Evolutionary conservation across 345 rosid genomes (phyloP).

Genomic region (Brassica nigra): DNA sequence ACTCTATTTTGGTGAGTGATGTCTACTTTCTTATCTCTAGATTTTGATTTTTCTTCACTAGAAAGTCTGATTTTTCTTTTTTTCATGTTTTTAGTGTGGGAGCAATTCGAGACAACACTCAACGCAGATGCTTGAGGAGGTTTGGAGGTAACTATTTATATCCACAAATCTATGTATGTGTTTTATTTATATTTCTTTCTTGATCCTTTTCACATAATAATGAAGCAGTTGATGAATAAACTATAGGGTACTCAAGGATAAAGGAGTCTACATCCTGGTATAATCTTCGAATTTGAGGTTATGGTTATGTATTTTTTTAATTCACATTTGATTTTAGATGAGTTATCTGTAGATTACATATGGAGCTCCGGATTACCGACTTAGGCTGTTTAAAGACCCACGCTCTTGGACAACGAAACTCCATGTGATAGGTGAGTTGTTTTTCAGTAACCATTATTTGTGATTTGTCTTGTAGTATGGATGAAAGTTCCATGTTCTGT

Average conservation of each 20-base stretch:
- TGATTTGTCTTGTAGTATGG: neutral
- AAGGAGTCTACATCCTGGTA: constrained; percentile 88
- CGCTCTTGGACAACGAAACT: constrained; percentile 61
- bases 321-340: neutral
- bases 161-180: neutral
- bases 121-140: constrained; percentile 69
- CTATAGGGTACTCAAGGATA: constrained; percentile 97
- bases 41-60: neutral
- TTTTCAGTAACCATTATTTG: neutral
- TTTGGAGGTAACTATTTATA: constrained; percentile 62
- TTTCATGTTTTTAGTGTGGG: constrained; percentile 60
- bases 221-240: constrained; percentile 82
- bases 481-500: neutral
- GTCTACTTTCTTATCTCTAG: constrained; percentile 1
- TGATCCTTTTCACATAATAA: constrained; percentile 44
- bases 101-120: constrained; percentile 68
- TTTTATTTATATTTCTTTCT: constrained; percentile 3
- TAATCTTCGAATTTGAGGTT: neutral
- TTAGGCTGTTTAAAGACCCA: constrained; percentile 55
- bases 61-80: neutral
- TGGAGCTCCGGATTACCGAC: constrained; percentile 83
- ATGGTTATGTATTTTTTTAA: neutral
- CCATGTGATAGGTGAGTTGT: constrained; percentile 65
- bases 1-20: constrained; percentile 79
- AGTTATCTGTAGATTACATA: constrained; percentile 65